phyloP scores from a whole-genome alignment of 2,329 filamentous ascomycete species.

The Claviceps lovelessii region DNA sequence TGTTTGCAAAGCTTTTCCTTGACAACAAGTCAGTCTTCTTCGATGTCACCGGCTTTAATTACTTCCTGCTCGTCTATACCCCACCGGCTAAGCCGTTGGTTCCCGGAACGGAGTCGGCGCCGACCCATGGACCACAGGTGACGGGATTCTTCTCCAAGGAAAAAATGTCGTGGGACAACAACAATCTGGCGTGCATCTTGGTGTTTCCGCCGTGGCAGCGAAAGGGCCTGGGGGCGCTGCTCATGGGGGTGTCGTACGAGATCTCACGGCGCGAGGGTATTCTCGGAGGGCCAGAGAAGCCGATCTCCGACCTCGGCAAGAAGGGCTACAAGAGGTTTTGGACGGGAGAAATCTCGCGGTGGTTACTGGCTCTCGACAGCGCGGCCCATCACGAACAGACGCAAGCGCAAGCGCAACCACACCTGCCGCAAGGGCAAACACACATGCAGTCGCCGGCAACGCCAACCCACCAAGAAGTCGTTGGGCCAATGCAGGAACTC shows the following conservation, averaged over 20 bases:
- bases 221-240: slow-evolving; percentile 69
- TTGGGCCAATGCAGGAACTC: slow-evolving; percentile 18
- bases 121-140: slow-evolving; percentile 29
- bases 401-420: neutral
- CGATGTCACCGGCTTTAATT: slow-evolving; percentile 86
- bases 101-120: slow-evolving; percentile 3
- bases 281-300: slow-evolving; percentile 86
- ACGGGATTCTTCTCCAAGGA: slow-evolving; percentile 98
- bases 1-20: slow-evolving; percentile 94
- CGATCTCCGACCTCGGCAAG: slow-evolving; percentile 70
- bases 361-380: slow-evolving; percentile 35
- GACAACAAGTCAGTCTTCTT: slow-evolving; percentile 98
- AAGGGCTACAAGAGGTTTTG: slow-evolving; percentile 77
- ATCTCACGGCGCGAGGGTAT: slow-evolving; percentile 71
- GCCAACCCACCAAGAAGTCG: neutral
- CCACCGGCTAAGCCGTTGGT: slow-evolving; percentile 18
- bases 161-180: slow-evolving; percentile 97
- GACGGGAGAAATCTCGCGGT: slow-evolving; percentile 70
- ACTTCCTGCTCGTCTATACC: slow-evolving; percentile 77
- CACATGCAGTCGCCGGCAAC: neutral
- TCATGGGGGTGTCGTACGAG: slow-evolving; percentile 91
- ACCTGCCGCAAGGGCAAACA: neutral
- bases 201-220: slow-evolving; percentile 93
- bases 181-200: slow-evolving; percentile 92
- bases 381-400: slow-evolving; percentile 6